Percentiles rank a stretch among this genome's conserved stretches.
phyloP scores from a whole-genome alignment of 768 basidiomycete species.

The Lactarius deliciosus region DNA sequence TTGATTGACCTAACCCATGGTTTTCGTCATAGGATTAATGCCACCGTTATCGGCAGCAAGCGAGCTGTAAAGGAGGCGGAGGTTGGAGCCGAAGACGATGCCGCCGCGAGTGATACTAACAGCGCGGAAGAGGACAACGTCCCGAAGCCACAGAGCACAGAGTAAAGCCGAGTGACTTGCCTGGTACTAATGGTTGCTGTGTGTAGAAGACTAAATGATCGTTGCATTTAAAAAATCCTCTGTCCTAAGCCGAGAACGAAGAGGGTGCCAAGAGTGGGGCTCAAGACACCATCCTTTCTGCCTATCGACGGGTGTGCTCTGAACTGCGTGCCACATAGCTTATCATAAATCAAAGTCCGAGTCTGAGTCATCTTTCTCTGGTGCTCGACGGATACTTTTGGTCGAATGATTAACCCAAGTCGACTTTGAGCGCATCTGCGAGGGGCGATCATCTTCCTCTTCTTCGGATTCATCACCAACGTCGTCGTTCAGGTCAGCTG shows the following conservation, averaged over 20 bases:
- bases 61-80: conserved; percentile 44
- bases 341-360: conserved; percentile 62
- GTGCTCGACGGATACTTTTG: conserved; percentile 55
- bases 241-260: not conserved
- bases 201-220: not conserved
- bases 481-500: conserved; percentile 34
- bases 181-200: conserved; percentile 25
- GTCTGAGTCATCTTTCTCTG: conserved; percentile 67
- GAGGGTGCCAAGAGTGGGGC: not conserved
- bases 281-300: not conserved
- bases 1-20: conserved; percentile 1
- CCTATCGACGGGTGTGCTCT: not conserved
- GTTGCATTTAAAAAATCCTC: conserved; percentile 1
- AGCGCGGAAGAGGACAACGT: conserved; percentile 32
- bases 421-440: conserved; percentile 55
- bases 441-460: conserved; percentile 48
- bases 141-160: conserved; percentile 34
- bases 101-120: conserved; percentile 29
- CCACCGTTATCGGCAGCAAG: conserved; percentile 73
- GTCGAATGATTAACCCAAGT: conserved; percentile 53
- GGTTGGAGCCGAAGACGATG: conserved; percentile 33
- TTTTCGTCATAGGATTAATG: conserved; percentile 59
- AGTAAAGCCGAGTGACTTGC: conserved; percentile 32
- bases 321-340: not conserved
- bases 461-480: conserved; percentile 50